Conservation (phyloP, 495 filamentous ascomycete genomes). For the Penicillium pancosmium region DNA sequence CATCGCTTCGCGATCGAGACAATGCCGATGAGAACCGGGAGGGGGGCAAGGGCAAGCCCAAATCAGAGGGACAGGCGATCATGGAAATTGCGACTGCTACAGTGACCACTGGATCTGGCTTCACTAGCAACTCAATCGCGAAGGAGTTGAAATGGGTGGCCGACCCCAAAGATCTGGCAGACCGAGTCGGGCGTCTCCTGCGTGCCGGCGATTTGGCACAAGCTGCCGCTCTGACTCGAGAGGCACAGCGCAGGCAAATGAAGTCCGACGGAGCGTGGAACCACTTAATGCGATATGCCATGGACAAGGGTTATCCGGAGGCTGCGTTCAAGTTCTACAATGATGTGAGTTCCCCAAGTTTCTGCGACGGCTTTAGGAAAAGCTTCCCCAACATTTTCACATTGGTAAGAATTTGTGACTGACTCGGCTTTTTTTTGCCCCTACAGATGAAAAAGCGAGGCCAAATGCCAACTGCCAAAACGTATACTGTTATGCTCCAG, state of each 20-base stretch:
- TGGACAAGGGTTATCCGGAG: constrained; percentile 59
- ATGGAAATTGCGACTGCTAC: constrained; percentile 24
- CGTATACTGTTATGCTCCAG: constrained; percentile 80
- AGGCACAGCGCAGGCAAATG: constrained; percentile 58
- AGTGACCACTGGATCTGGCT: not conserved
- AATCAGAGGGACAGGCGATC: constrained; percentile 6
- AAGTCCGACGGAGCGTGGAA: constrained; percentile 82
- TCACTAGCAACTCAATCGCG: constrained; percentile 31
- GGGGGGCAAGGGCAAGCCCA: not conserved
- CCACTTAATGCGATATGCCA: constrained; percentile 71
- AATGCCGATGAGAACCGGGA: not conserved
- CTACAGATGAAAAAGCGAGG: constrained; percentile 90
- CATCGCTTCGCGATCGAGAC: constrained; percentile 2
- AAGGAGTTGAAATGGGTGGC: constrained; percentile 63
- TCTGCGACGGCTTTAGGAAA: too few species aligned
- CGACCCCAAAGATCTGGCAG: constrained; percentile 68
- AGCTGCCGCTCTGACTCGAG: constrained; percentile 66
- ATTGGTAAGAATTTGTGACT: not conserved
- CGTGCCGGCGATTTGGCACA: constrained; percentile 56
- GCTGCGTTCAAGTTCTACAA: constrained; percentile 78
- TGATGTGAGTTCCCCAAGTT: constrained; percentile 56
- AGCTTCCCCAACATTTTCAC: not conserved
- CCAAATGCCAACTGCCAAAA: constrained; percentile 70
- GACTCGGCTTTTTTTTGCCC: constrained; percentile 1
- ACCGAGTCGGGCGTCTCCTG: constrained; percentile 61